phyloP scores from a whole-genome alignment of 495 filamentous ascomycete species.

The Aspergillus egyptiacus region DNA sequence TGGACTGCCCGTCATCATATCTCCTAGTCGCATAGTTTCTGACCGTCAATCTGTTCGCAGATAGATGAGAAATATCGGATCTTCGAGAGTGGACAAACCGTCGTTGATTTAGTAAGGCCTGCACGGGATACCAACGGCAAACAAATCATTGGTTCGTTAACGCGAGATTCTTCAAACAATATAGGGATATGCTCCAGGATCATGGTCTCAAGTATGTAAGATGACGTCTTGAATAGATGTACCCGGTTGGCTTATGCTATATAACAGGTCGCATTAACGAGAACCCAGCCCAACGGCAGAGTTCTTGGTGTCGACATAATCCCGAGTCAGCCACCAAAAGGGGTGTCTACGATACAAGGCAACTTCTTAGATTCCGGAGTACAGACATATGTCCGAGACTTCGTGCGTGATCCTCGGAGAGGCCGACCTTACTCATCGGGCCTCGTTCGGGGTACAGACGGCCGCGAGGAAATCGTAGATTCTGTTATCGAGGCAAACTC shows the following conservation, averaged over 20 bases:
- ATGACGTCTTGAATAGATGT: background rate
- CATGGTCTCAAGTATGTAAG: slow-evolving; percentile 75
- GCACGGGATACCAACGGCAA: background rate
- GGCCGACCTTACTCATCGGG: slow-evolving; percentile 42
- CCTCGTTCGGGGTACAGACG: slow-evolving; percentile 6
- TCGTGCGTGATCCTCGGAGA: slow-evolving; percentile 59
- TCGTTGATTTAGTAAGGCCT: slow-evolving; percentile 71
- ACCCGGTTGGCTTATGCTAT: background rate
- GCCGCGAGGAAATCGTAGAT: background rate
- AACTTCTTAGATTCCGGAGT: slow-evolving; percentile 72
- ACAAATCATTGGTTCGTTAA: background rate
- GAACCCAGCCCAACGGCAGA: slow-evolving; percentile 66
- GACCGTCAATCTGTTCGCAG: slow-evolving; percentile 30
- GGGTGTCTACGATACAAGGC: slow-evolving; percentile 88
- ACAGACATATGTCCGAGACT: slow-evolving; percentile 66
- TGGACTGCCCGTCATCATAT: background rate
- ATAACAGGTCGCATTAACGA: slow-evolving; percentile 65
- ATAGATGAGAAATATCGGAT: slow-evolving; percentile 75
- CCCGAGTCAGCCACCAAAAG: slow-evolving; percentile 80
- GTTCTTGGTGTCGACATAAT: slow-evolving; percentile 91
- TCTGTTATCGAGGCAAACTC: slow-evolving; percentile 6
- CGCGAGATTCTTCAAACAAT: background rate
- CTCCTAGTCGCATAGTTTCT: background rate
- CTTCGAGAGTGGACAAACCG: slow-evolving; percentile 72
- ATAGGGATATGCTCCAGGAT: slow-evolving; percentile 88